Conservation (phyloP, 495 filamentous ascomycete genomes). For the Podospora pseudocomata region DNA sequence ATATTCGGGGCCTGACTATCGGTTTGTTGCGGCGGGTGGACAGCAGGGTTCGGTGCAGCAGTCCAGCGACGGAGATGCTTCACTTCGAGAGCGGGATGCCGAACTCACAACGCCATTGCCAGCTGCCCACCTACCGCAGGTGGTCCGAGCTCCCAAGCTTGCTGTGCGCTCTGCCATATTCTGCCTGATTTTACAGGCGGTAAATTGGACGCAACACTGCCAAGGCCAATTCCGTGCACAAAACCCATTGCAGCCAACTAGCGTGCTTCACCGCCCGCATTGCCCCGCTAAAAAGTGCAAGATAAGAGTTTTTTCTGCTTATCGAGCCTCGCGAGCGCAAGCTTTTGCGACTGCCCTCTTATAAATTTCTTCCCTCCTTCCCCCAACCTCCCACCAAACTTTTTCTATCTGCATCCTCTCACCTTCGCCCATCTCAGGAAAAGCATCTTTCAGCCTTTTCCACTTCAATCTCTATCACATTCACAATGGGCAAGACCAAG, state of each 20-base stretch:
- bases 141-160: slow-evolving; percentile 15
- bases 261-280: background rate
- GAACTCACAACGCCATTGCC: slow-evolving; percentile 7
- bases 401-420: slow-evolving; percentile 12
- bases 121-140: background rate
- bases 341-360: slow-evolving; percentile 11
- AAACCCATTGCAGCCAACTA: background rate
- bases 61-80: slow-evolving; percentile 17
- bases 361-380: slow-evolving; percentile 21
- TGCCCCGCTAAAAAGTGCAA: slow-evolving; percentile 12
- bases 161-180: background rate
- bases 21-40: slow-evolving; percentile 16
- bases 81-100: slow-evolving; percentile 9
- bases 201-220: background rate
- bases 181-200: slow-evolving; percentile 16
- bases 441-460: slow-evolving; percentile 16
- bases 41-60: slow-evolving; percentile 11
- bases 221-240: background rate
- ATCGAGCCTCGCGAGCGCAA: slow-evolving; percentile 3
- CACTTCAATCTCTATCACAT: slow-evolving; percentile 18
- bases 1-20: slow-evolving; percentile 8
- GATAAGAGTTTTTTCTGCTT: slow-evolving; percentile 12
- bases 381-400: slow-evolving; percentile 1
- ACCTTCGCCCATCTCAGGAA: slow-evolving; percentile 22
- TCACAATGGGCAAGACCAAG: slow-evolving; percentile 57